Percentiles rank a stretch among this genome's conserved stretches.
These are phyloP conservation scores for Apophysomyces trapeziformis DNA, from an alignment of 371 early-diverging fungal species.

Conservation along the genomic window DNA sequence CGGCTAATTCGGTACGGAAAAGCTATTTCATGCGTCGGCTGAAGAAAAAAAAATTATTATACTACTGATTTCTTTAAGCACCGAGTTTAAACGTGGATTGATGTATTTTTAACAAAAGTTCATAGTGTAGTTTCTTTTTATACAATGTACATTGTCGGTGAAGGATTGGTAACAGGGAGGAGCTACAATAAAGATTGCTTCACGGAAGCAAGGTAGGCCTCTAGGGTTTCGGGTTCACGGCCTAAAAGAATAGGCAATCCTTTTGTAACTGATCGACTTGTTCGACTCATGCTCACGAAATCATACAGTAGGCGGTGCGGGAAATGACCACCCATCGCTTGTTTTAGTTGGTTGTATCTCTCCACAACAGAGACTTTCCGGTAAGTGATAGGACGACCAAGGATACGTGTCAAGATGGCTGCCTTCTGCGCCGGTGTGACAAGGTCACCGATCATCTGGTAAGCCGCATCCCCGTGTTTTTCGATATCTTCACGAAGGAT, in stretches of 20 bases:
- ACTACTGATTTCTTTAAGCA: too few relatives aligned
- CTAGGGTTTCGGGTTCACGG: constrained; percentile 22
- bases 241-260: constrained; percentile 18
- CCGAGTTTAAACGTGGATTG: too few relatives aligned
- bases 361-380: background rate
- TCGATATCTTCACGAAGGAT: constrained; percentile 12
- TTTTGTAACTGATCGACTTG: background rate
- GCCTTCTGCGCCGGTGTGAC: constrained; percentile 11
- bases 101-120: too few relatives aligned
- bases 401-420: background rate
- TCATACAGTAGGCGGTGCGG: constrained; percentile 2
- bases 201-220: background rate
- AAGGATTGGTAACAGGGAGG: too few relatives aligned
- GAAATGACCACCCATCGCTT: background rate
- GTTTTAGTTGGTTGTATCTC: background rate
- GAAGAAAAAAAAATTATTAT: too few relatives aligned
- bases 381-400: constrained; percentile 15
- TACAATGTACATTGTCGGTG: too few relatives aligned
- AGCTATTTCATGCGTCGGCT: too few relatives aligned
- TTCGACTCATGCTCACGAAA: background rate
- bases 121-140: too few relatives aligned
- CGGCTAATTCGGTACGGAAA: too few relatives aligned
- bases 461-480: constrained; percentile 14
- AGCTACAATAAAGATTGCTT: too few relatives aligned
- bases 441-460: constrained; percentile 13